phyloP scores from a whole-genome alignment of 768 basidiomycete species.

The Suillus cothurnatus region DNA sequence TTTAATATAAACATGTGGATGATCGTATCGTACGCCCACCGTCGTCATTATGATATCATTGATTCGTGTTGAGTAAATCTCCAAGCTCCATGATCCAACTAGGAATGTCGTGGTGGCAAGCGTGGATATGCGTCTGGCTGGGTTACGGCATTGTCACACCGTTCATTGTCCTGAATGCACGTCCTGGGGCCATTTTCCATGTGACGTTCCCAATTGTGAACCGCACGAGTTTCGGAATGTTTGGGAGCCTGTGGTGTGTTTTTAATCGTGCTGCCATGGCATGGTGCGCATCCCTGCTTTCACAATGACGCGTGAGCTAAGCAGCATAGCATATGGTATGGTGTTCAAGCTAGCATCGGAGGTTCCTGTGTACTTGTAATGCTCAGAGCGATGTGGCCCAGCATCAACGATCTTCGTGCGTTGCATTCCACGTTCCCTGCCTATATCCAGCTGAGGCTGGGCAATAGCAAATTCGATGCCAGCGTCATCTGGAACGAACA shows the following conservation, averaged over 20 bases:
- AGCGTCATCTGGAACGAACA: conserved; percentile 69
- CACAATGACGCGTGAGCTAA: conserved; percentile 17
- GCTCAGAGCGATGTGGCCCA: conserved; percentile 77
- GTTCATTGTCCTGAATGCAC: conserved; percentile 76
- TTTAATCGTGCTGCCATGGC: conserved; percentile 76
- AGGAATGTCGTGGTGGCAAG: conserved; percentile 82
- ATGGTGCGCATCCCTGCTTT: conserved; percentile 47
- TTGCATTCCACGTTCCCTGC: conserved; percentile 12
- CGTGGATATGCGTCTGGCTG: conserved; percentile 79
- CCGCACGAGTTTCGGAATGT: conserved; percentile 77
- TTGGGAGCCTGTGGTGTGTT: conserved; percentile 77
- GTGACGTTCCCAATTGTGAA: conserved; percentile 74
- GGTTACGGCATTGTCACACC: conserved; percentile 61
- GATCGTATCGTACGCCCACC: conserved; percentile 52
- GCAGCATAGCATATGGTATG: conserved; percentile 64
- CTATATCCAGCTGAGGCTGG: neutral
- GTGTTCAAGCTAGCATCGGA: conserved; percentile 80
- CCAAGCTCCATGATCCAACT: conserved; percentile 61
- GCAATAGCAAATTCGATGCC: conserved; percentile 66
- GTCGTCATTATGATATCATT: neutral
- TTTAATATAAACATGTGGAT: conserved; percentile 85
- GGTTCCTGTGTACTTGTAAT: conserved; percentile 76
- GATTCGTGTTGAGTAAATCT: neutral
- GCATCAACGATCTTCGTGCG: conserved; percentile 65
- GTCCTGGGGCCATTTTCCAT: conserved; percentile 77